Conservation (phyloP, 106 monocot genomes). For the Platanthera zijinensis region DNA sequence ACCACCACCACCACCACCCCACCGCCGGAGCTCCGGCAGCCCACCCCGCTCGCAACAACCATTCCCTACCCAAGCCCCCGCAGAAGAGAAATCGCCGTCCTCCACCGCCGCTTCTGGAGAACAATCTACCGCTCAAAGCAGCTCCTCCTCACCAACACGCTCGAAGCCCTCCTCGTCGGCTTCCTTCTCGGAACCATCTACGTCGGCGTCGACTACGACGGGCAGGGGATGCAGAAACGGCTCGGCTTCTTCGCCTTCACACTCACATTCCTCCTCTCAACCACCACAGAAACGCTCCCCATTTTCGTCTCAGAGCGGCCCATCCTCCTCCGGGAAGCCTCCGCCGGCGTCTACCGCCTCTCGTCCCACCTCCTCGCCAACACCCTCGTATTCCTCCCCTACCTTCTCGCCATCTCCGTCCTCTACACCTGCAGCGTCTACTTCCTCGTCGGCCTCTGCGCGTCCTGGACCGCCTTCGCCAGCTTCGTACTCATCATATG, state of each 20-base stretch:
- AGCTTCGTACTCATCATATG: conserved; percentile 66
- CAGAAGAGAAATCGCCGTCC: conserved; percentile 48
- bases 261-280: conserved; percentile 86
- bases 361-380: conserved; percentile 76
- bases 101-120: conserved; percentile 65
- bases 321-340: conserved; percentile 65
- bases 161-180: conserved; percentile 71
- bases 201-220: conserved; percentile 46
- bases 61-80: conserved; percentile 39
- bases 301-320: conserved; percentile 82
- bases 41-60: neutral
- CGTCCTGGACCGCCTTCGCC: conserved; percentile 46
- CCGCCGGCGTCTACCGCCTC: conserved; percentile 80
- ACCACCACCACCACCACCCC: conserved; percentile 8
- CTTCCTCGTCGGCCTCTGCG: conserved; percentile 90
- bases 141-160: conserved; percentile 74
- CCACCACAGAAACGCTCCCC: conserved; percentile 90
- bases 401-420: conserved; percentile 59
- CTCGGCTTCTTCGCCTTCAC: conserved; percentile 97
- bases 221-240: conserved; percentile 63
- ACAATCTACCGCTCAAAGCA: conserved; percentile 59
- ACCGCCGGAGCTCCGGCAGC: neutral
- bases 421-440: conserved; percentile 70
- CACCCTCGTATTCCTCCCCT: conserved; percentile 89
- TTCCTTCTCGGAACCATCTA: conserved; percentile 81